A percentile compares a stretch with the other conserved stretches of the same genome.
Evolutionary conservation across 1,139 yeast species (phyloP).

Genomic region (Blastobotrys ciferrii): DNA sequence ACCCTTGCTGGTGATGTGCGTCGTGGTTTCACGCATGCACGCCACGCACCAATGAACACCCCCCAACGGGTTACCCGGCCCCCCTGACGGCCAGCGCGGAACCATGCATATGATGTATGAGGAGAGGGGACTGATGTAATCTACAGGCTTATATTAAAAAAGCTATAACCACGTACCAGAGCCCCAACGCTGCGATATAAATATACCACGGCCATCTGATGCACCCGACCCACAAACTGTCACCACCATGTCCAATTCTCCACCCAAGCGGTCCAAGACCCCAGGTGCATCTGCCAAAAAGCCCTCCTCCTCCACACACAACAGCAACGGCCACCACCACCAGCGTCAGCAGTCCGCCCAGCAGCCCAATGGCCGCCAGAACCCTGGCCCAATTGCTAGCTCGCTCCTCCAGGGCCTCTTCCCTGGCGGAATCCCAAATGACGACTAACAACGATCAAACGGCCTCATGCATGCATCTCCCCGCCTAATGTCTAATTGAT

Average conservation of each 20-base stretch:
- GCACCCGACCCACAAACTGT: no score
- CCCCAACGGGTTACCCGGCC: neutral
- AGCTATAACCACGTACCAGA: neutral
- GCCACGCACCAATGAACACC: neutral
- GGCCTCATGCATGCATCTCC: no score
- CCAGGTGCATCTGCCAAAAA: neutral
- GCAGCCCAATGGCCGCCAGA: neutral
- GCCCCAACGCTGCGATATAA: no score
- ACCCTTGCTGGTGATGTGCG: neutral
- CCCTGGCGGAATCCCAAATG: conserved; percentile 9
- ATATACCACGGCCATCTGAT: neutral
- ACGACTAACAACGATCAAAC: no score
- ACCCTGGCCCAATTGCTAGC: conserved; percentile 6
- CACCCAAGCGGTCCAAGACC: neutral
- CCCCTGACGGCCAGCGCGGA: neutral
- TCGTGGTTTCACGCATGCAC: neutral
- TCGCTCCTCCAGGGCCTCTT: conserved; percentile 9
- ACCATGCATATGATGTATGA: neutral
- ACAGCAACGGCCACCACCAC: neutral
- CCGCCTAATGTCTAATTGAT: no score
- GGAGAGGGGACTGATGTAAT: neutral
- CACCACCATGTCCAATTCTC: neutral
- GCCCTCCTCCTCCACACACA: neutral
- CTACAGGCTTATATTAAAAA: neutral
- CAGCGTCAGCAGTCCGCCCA: neutral